Evolutionary conservation across 2,329 filamentous ascomycete genomes (phyloP), one percentile per base, ranked within the genome.

Genomic region (Sclerotinia spermophila): DNA sequence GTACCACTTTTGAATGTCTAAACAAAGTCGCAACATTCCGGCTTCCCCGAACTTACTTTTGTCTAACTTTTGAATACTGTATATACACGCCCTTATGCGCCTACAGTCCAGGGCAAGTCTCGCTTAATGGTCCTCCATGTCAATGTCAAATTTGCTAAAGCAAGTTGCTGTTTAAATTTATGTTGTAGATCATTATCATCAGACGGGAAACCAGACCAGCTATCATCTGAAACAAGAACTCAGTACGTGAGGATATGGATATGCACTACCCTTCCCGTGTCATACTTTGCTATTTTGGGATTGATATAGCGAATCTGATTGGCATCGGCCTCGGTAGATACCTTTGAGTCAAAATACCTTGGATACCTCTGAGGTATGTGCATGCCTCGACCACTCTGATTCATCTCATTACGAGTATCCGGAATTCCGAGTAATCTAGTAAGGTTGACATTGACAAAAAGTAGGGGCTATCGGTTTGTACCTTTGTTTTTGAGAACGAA

Each of bases 81-180:
- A 48, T 65, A 55, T 69, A 69, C 45, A 65, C 67, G 67, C 67
- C 67, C 27, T 65, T 65, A 45, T 65, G 58, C 67, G 59, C 67
- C 59, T 24, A 42, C 19, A 53, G 15, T 53, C 48, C 13, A 38
- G 40, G 59, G 44, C 19, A 51, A 61, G 27, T 35, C 51, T 55
- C 67, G 67, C 56, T 55, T 55, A 65, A 10, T 38, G 19, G 10
- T 27, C 24, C 15, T 8, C n/a, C 27, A 40, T 51, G 33, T 30
- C 35, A 24, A 48, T 35, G 17, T 40, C 56, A n/a, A 42, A 53
- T 55, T 48, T 30, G 27, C 56, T 42, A 51, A 69, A 19, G 35
- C 33, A 38, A 35, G 21, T 19, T 53, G 35, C 33, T 62, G 33
- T 68, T 64, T 42, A n/a, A 21, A 33, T 53, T 27, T 42, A n/a